These are phyloP conservation scores for Phytopythium chamaehyphon DNA, from an alignment of 352 stramenopile genomes.

Conservation along the genomic window DNA sequence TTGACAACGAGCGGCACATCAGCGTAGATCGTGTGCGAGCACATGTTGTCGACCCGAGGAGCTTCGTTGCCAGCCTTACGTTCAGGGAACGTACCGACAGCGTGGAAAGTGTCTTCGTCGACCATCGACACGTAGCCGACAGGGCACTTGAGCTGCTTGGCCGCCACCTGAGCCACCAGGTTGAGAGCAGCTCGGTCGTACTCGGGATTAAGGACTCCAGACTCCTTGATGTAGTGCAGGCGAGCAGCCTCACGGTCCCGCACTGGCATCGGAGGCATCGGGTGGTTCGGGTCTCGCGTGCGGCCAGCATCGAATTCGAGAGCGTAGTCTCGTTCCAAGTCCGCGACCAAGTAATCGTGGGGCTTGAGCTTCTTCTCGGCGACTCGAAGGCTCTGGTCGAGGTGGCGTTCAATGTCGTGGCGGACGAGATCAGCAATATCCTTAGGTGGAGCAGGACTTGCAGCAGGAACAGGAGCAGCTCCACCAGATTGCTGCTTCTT, in stretches of 20 bases:
- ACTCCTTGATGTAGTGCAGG: conserved; percentile 38
- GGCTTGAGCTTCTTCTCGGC: conserved; percentile 19
- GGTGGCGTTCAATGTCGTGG: conserved; percentile 29
- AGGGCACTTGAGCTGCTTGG: conserved; percentile 40
- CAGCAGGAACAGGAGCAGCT: too few relatives aligned
- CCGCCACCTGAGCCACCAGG: conserved; percentile 43
- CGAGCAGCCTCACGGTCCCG: conserved; percentile 30
- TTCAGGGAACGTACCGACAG: conserved; percentile 29
- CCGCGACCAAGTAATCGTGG: conserved; percentile 20
- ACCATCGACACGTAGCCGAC: conserved; percentile 54
- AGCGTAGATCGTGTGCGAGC: conserved; percentile 45
- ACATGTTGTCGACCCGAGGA: conserved; percentile 43
- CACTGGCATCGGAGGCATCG: conserved; percentile 35
- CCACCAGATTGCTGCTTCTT: not conserved
- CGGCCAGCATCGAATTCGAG: conserved; percentile 38
- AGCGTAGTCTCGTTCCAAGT: conserved; percentile 41
- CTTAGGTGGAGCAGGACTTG: conserved; percentile 4
- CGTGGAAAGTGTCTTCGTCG: conserved; percentile 35
- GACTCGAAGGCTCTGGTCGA: conserved; percentile 25
- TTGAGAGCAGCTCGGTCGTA: conserved; percentile 57
- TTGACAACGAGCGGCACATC: conserved; percentile 52
- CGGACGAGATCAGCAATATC: conserved; percentile 29
- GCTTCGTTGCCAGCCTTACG: conserved; percentile 19
- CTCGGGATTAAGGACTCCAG: conserved; percentile 28
- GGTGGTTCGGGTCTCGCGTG: conserved; percentile 33